Conservation (phyloP, 805 yeast species). For the Suhomyces canberraensis region DNA sequence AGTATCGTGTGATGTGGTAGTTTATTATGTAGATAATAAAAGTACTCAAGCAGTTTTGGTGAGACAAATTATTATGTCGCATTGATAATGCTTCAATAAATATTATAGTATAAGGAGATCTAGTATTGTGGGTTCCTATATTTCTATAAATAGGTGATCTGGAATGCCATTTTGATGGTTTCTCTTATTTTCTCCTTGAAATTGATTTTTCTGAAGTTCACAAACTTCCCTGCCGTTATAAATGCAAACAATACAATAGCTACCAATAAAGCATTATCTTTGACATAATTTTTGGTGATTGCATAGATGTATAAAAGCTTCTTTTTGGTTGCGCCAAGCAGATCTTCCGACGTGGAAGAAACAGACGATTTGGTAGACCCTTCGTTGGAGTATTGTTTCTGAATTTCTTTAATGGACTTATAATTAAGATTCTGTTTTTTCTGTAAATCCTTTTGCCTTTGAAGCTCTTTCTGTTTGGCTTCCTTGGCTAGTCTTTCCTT, state of each 20-base stretch:
- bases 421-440: slow-evolving; percentile 25
- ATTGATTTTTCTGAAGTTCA: slow-evolving; percentile 24
- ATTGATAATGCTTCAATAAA: no score
- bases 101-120: no score
- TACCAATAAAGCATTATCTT: slow-evolving; percentile 27
- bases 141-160: slow-evolving; percentile 38
- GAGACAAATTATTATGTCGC: no score
- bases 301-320: slow-evolving; percentile 16
- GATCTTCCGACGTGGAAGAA: not conserved
- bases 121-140: no score
- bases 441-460: slow-evolving; percentile 12
- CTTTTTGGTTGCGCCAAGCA: slow-evolving; percentile 11
- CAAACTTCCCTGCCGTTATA: slow-evolving; percentile 18
- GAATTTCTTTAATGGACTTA: slow-evolving; percentile 29
- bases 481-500: slow-evolving; percentile 14
- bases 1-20: no score
- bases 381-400: slow-evolving; percentile 11
- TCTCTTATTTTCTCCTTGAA: slow-evolving; percentile 30
- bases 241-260: slow-evolving; percentile 19
- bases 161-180: slow-evolving; percentile 43
- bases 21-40: no score
- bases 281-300: slow-evolving; percentile 21
- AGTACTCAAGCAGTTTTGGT: no score
- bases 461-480: slow-evolving; percentile 18
- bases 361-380: not conserved